Conservation (phyloP, 495 filamentous ascomycete genomes). For the Cercophora samala region DNA sequence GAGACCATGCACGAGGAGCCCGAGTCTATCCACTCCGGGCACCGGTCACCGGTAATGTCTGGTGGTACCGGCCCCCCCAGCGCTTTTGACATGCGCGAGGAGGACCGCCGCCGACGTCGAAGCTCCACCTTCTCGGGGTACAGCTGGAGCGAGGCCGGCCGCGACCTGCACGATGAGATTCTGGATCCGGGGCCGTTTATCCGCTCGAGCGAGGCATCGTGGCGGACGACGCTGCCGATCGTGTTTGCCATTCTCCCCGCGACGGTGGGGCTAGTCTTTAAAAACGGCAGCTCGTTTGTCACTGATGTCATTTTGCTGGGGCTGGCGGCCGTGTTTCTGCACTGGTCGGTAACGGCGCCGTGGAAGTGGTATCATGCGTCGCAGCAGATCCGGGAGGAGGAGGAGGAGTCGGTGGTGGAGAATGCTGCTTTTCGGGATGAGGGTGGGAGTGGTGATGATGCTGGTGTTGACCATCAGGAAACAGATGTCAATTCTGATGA, state of each 20-base stretch:
- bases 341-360: conserved; percentile 88
- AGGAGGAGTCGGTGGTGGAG: conserved; percentile 46
- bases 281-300: conserved; percentile 74
- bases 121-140: conserved; percentile 75
- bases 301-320: conserved; percentile 81
- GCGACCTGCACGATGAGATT: conserved; percentile 66
- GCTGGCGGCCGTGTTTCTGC: conserved; percentile 79
- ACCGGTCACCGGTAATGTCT: background rate
- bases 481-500: conserved; percentile 41
- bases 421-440: conserved; percentile 50
- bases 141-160: conserved; percentile 61
- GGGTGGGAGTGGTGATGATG: conserved; percentile 28
- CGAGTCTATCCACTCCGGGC: background rate
- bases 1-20: conserved; percentile 33
- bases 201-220: conserved; percentile 25
- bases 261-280: conserved; percentile 76
- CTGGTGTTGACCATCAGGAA: background rate
- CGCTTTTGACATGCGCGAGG: conserved; percentile 29
- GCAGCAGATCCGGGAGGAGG: conserved; percentile 53
- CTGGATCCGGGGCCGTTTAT: conserved; percentile 58
- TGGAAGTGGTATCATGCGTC: conserved; percentile 93
- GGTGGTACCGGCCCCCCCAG: conserved; percentile 13
- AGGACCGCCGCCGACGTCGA: conserved; percentile 45
- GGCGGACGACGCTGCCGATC: conserved; percentile 74
- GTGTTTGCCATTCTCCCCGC: conserved; percentile 81